Conservation (phyloP, 148 eudicot species). For the Rhododendron henanense region DNA sequence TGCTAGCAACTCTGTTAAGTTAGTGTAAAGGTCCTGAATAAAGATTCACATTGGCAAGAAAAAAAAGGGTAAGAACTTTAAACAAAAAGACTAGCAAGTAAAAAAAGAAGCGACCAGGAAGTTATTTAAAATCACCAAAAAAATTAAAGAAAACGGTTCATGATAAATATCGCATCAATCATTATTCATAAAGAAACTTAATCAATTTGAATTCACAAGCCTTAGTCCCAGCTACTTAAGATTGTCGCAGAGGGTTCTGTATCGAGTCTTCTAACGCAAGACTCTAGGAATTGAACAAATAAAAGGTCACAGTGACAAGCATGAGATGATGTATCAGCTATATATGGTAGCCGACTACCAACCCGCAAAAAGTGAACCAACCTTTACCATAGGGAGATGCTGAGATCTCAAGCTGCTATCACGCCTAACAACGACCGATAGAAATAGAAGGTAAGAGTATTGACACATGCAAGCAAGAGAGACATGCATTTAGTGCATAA, state of each 20-base stretch:
- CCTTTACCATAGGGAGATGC: neutral
- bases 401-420: neutral
- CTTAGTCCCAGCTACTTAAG: too few species aligned
- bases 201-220: neutral
- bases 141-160: neutral
- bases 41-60: neutral
- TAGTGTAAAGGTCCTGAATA: slow-evolving; percentile 65
- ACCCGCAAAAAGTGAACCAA: too few species aligned
- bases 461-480: neutral
- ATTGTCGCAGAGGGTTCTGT: too few species aligned
- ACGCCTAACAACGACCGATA: neutral
- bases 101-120: neutral
- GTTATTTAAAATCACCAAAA: neutral
- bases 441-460: neutral
- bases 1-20: slow-evolving; percentile 51
- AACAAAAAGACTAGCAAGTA: neutral
- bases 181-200: neutral
- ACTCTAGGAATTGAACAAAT: too few species aligned
- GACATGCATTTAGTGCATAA: neutral
- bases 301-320: too few species aligned
- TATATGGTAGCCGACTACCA: too few species aligned
- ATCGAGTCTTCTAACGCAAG: too few species aligned
- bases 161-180: neutral
- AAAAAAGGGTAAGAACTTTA: neutral
- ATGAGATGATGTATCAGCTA: too few species aligned